Evolutionary conservation across 768 basidiomycete species (phyloP).

Genomic region (Tricholoma matsutake): DNA sequence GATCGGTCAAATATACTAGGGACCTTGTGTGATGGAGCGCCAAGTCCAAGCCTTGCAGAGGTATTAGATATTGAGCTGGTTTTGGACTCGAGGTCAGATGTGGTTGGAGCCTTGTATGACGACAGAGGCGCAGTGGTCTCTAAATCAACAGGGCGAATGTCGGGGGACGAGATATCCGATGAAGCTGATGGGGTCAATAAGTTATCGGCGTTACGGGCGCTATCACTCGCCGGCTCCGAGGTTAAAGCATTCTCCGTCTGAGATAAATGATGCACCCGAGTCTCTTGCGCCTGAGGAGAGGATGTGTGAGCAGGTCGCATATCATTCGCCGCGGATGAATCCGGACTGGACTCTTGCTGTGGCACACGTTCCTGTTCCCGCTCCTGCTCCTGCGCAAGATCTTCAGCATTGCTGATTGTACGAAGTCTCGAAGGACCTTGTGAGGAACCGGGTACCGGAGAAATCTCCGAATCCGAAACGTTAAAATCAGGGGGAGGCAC

Average conservation of each 20-base stretch:
- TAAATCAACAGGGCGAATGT: background rate
- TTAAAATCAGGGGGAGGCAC: conserved; percentile 59
- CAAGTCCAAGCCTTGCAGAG: background rate
- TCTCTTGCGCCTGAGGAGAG: background rate
- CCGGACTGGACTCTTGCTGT: background rate
- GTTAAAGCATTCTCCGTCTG: background rate
- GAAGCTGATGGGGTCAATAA: background rate
- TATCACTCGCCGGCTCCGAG: background rate
- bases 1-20: conserved; percentile 11
- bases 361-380: background rate
- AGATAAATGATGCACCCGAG: background rate
- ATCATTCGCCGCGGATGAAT: background rate
- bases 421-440: conserved; percentile 26
- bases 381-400: conserved; percentile 2
- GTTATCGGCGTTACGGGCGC: background rate
- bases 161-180: background rate
- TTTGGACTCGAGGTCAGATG: background rate
- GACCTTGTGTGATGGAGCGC: conserved; percentile 9
- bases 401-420: conserved; percentile 21
- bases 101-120: conserved; percentile 12
- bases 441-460: conserved; percentile 12
- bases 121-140: conserved; percentile 9
- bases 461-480: conserved; percentile 10
- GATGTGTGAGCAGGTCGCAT: background rate
- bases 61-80: conserved; percentile 6